Percentiles rank a stretch among this genome's conserved stretches.
phyloP scores from a whole-genome alignment of 495 filamentous ascomycete genomes.

The Neurospora tetraspora region DNA sequence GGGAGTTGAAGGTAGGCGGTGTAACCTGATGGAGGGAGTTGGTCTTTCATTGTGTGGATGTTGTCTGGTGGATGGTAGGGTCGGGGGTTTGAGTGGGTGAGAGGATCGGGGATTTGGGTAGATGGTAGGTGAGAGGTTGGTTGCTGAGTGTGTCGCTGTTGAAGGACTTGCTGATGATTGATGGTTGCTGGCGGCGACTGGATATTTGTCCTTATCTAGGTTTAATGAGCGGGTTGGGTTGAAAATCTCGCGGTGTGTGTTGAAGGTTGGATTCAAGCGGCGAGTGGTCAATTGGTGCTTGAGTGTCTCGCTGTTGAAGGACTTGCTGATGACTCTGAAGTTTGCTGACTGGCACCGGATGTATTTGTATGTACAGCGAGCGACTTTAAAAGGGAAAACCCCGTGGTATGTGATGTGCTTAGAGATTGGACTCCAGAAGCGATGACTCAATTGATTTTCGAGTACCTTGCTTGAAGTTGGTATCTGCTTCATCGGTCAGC shows the following conservation, averaged over 20 bases:
- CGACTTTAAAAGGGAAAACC: not conserved
- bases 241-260: not conserved
- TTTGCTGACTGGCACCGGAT: not conserved
- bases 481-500: not conserved
- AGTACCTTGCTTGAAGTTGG: not conserved
- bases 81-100: not conserved
- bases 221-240: not conserved
- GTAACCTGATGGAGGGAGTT: not conserved
- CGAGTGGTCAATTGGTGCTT: not conserved
- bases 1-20: constrained; percentile 3
- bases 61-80: not conserved
- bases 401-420: not conserved
- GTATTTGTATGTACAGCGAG: not conserved
- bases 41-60: not conserved
- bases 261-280: not conserved
- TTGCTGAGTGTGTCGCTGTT: not conserved
- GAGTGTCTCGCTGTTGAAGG: not conserved
- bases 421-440: not conserved
- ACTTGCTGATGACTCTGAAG: not conserved
- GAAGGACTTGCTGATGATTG: not conserved
- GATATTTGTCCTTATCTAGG: too few species aligned
- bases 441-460: not conserved
- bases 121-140: not conserved
- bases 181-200: not conserved
- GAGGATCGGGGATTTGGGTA: not conserved